These are phyloP conservation scores for Sordariomycetes sp. DNA, from an alignment of 2,329 filamentous ascomycete genomes.

Conservation along the genomic window DNA sequence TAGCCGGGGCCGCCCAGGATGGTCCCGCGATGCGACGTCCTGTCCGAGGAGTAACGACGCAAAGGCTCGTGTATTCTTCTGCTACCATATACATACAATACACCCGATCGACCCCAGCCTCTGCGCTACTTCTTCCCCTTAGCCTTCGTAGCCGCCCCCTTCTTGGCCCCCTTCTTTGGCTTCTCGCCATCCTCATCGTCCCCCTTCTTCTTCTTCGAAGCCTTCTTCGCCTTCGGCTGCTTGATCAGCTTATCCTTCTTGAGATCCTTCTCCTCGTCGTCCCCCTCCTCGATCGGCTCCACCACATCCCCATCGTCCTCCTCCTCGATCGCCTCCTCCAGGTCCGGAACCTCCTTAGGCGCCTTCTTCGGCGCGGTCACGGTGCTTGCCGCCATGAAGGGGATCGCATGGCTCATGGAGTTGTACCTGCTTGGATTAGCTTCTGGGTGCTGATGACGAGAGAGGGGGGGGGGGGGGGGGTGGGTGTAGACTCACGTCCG, in stretches of 20 bases:
- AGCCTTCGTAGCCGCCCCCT: constrained; percentile 12
- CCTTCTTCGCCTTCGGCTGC: constrained; percentile 57
- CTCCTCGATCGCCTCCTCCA: constrained; percentile 93
- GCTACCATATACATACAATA: neutral
- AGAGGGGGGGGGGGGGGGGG: too few relatives aligned
- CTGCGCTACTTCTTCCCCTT: neutral
- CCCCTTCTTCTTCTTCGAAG: constrained; percentile 22
- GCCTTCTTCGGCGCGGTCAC: constrained; percentile 59
- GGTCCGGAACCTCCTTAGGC: constrained; percentile 69
- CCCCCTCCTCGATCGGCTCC: constrained; percentile 43
- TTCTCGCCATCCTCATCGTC: constrained; percentile 37
- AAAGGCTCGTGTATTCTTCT: neutral
- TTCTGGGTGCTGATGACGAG: neutral
- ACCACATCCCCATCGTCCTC: constrained; percentile 61
- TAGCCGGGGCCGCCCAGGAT: too few relatives aligned
- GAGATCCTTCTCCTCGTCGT: constrained; percentile 68
- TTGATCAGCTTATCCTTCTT: constrained; percentile 97
- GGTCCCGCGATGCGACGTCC: too few relatives aligned
- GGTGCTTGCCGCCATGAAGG: constrained; percentile 88
- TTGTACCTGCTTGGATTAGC: constrained; percentile 55
- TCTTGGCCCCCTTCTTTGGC: constrained; percentile 26
- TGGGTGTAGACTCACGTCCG: constrained; percentile 49
- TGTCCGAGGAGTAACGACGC: neutral
- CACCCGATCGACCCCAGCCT: neutral
- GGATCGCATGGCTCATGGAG: constrained; percentile 69